A percentile compares a stretch with the other conserved stretches of the same genome.
These are phyloP conservation scores for Grosmannia clavigera DNA, from an alignment of 2,329 filamentous ascomycete species.

Conservation along the genomic window DNA sequence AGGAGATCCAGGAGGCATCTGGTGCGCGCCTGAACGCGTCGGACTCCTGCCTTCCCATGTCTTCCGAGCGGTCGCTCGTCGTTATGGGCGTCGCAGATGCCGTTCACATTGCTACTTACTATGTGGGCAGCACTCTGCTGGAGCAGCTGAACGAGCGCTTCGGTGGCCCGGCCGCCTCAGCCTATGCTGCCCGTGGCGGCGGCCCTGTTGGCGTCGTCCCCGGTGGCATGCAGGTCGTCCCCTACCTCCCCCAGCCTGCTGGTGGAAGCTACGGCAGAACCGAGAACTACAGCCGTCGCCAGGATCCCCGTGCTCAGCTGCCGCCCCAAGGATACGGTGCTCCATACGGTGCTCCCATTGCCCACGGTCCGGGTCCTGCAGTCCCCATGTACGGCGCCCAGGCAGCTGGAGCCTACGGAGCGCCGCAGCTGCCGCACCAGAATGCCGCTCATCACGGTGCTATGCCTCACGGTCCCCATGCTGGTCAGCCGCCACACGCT, in stretches of 20 bases:
- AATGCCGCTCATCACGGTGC: constrained; percentile 41
- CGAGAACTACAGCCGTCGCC: constrained; percentile 70
- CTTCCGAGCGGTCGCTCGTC: constrained; percentile 92
- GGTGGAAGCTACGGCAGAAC: constrained; percentile 86
- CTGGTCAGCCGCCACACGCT: constrained; percentile 58
- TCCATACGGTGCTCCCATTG: constrained; percentile 55
- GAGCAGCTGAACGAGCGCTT: constrained; percentile 97
- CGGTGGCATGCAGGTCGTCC: constrained; percentile 98
- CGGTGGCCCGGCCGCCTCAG: constrained; percentile 89
- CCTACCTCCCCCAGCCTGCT: constrained; percentile 86
- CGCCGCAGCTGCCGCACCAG: constrained; percentile 66
- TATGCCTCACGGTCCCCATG: constrained; percentile 53
- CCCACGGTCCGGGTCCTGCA: constrained; percentile 47
- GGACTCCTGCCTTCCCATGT: constrained; percentile 85
- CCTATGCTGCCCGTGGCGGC: constrained; percentile 89
- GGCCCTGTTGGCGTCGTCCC: constrained; percentile 88
- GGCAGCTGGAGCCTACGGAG: constrained; percentile 60
- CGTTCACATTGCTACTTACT: constrained; percentile 97
- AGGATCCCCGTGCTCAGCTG: constrained; percentile 60
- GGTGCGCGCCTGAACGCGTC: constrained; percentile 94
- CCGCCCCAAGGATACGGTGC: constrained; percentile 67
- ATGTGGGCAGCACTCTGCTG: constrained; percentile 92
- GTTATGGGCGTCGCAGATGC: constrained; percentile 96
- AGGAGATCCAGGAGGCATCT: constrained; percentile 96
- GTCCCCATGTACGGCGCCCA: constrained; percentile 58